Evolutionary conservation across 2,329 filamentous ascomycete species (phyloP), one percentile per base, ranked within the genome.

Genomic region (Epichloe festucae): DNA sequence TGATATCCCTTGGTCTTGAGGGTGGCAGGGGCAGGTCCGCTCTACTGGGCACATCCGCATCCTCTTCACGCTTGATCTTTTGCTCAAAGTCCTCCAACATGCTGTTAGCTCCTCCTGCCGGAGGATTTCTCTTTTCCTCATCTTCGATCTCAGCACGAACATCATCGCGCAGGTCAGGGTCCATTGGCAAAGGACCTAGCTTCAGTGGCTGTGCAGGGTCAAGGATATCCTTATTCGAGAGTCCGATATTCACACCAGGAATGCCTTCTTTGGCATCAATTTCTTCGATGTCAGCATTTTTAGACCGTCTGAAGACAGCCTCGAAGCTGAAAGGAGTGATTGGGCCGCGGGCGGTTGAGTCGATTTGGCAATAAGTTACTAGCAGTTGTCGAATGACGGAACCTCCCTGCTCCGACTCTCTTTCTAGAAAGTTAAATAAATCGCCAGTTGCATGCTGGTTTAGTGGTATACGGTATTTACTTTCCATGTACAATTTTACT

Each of bases 381-480:
- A 97, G 74, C 15, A 97, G 76, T 46, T 83, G 80, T 39, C 85
- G 81, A 57, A 97, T 81, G 14, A 91, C 80, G 6, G 81, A 79
- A 15, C 89, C 91, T 11, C 89, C 89, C 49, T 85, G 80, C 48
- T 87, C 85, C 14, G 84, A 79, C 56, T 95, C 90, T n/a, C 83
- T 82, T 65, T 97, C 90, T 0, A 98, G 73, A 59, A 91, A 95
- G 59, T 89, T 86, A 62, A 95, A 85, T 8, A 97, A 77, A 54
- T 87, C 87, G 52, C 82, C 84, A 53, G 87, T 89, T 0, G 89
- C 84, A 59, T 90, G 85, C 52, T 85, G 84, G 60, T 90, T 96
- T n/a, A 98, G 72, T 0, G 89, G 89, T 38, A 98, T 76, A 12
- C 89, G 81, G 65, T 97, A 98, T 65, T 89, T 93, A 73, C 90